A percentile compares a stretch with the other conserved stretches of the same genome.
These are phyloP conservation scores for Aspergillus felis DNA, from an alignment of 2,329 filamentous ascomycete species.

Conservation along the genomic window DNA sequence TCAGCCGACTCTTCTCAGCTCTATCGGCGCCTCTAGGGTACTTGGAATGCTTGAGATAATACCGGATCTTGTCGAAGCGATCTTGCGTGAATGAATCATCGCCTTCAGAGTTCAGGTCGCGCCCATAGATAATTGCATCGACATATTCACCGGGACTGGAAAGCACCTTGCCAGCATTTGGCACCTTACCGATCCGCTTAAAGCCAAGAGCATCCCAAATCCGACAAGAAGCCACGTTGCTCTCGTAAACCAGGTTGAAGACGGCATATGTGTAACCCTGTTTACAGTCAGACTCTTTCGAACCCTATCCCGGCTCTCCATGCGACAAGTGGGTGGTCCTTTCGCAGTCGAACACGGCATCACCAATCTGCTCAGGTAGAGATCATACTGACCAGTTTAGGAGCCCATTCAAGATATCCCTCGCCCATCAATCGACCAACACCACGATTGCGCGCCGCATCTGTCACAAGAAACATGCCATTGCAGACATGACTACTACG, in stretches of 20 bases:
- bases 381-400: conserved; percentile 49
- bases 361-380: background rate
- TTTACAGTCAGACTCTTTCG: conserved; percentile 16
- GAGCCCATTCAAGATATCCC: conserved; percentile 72
- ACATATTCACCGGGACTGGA: conserved; percentile 66
- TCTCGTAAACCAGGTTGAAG: conserved; percentile 93
- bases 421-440: conserved; percentile 74
- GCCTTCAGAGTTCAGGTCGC: conserved; percentile 58
- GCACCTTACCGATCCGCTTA: conserved; percentile 83
- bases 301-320: background rate
- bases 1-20: conserved; percentile 89
- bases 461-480: conserved; percentile 70
- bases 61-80: conserved; percentile 97
- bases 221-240: conserved; percentile 81
- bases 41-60: conserved; percentile 89
- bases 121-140: conserved; percentile 74
- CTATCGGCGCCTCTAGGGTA: conserved; percentile 92
- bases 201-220: conserved; percentile 93
- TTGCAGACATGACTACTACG: conserved; percentile 85
- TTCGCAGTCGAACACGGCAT: background rate
- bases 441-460: conserved; percentile 67
- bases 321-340: background rate
- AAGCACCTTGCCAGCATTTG: conserved; percentile 65
- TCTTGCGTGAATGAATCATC: conserved; percentile 90
- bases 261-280: conserved; percentile 85